phyloP scores from a whole-genome alignment of 2,329 filamentous ascomycete species.

The Hyphodiscus sp. region DNA sequence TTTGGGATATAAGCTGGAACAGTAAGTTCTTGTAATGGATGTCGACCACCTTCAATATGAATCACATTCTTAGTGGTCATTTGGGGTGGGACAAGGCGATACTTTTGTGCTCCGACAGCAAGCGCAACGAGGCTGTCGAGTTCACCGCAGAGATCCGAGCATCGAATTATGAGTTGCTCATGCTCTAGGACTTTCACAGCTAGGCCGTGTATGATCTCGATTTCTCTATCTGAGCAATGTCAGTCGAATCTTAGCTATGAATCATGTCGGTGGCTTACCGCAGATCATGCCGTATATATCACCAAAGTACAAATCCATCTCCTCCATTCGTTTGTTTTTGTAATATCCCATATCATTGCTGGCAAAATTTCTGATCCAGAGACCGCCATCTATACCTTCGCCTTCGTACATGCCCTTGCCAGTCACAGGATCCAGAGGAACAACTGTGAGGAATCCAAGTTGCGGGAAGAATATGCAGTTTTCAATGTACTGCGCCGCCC shows the following conservation, averaged over 20 bases:
- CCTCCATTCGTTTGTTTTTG: slow-evolving; percentile 75
- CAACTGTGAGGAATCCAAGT: slow-evolving; percentile 79
- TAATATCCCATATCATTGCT: slow-evolving; percentile 71
- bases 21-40: slow-evolving; percentile 79
- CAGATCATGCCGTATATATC: slow-evolving; percentile 82
- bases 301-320: slow-evolving; percentile 75
- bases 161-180: slow-evolving; percentile 56
- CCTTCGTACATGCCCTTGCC: slow-evolving; percentile 59
- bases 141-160: slow-evolving; percentile 79
- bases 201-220: slow-evolving; percentile 77
- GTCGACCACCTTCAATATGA: slow-evolving; percentile 70
- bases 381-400: slow-evolving; percentile 44
- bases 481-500: slow-evolving; percentile 45
- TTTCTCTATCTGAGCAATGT: slow-evolving; percentile 62
- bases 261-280: slow-evolving; percentile 42
- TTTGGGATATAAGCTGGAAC: slow-evolving; percentile 80
- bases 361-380: slow-evolving; percentile 74
- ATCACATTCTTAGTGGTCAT: slow-evolving; percentile 68
- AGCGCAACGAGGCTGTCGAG: slow-evolving; percentile 81
- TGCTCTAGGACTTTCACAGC: slow-evolving; percentile 64
- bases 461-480: slow-evolving; percentile 91
- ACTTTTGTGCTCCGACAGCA: slow-evolving; percentile 66
- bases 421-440: slow-evolving; percentile 54
- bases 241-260: slow-evolving; percentile 4
- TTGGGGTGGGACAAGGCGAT: slow-evolving; percentile 62